Evolutionary conservation across 257 asterid genomes (phyloP), one percentile per base, ranked within the genome.

Genomic region (Solanum chiquidenum): DNA sequence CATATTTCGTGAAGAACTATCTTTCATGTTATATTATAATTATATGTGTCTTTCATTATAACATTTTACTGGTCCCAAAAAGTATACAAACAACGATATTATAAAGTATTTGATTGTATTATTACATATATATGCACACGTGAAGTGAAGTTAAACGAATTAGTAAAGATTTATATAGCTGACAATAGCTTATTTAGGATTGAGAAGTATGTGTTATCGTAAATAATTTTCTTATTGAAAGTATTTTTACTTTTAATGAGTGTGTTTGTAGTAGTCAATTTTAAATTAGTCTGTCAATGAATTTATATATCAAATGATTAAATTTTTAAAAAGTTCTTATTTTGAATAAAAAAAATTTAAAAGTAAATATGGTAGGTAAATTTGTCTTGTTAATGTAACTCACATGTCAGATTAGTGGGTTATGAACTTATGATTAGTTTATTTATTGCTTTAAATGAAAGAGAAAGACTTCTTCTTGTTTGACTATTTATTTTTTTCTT

Each of bases 381-480:
- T 3, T 80, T 16, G 85, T 13, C 6, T 27, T 46, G 85, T 80
- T 49, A 29, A 44, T 80, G 29, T 5, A 3, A 29, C 20, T 27
- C 42, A 29, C 42, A 80, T 46, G 85, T 16, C 4, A 80, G 18
- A 46, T 49, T 80, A 29, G 29, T 29, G 42, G 27, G 29, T 18
- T 5, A 29, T 29, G 31, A 29, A 29, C 31, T 29, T 29, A 29
- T 46, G 40, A 18, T 69, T 80, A 46, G 29, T 46, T 27, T 80
- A 80, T 80, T 49, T 18, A 80, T 46, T 80, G 42, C 85, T 18
- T 44, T 46, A 80, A 80, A 80, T 4, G 69, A 49, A 80, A 80
- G 42, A 18, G 29, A 80, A 46, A 46, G 85, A 80, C 68, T 80
- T 29, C 42, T 80, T 29, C 42, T 80, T 49, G 69, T 80, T 80